Evolutionary conservation across 2,329 filamentous ascomycete species (phyloP), one percentile per base, ranked within the genome.

Genomic region (Hirsutella thompsonii): DNA sequence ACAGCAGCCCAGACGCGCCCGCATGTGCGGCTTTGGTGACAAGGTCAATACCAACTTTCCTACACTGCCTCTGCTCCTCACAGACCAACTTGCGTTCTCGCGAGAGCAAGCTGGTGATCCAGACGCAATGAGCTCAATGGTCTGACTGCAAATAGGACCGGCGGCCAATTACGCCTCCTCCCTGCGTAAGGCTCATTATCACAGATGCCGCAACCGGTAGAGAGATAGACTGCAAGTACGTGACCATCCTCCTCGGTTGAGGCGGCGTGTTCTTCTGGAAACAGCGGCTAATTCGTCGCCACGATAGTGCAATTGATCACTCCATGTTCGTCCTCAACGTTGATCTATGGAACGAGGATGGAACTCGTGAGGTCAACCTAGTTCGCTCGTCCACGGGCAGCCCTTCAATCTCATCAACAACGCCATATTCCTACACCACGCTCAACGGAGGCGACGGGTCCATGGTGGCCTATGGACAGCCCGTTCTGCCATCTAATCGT

Each of bases 11-110:
- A 74, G 86, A 53, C 79, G 92, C 53, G 92, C 92, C 49, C 84
- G 92, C 46, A 96, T 96, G 92, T 98, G 92, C 66, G 92, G 92
- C 8, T 98, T 96, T 65, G 92, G 92, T 47, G 92, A 98, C 68
- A 98, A 96, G 74, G 86, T 92, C 64, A 26, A 42, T 52, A 42
- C 44, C 18, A 38, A 23, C 37, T n/a, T 21, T 16, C 20, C 35
- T 10, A 14, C 3, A n/a, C 37, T 29, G 10, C 28, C 14, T 14
- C 28, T 9, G 14, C 30, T 33, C 30, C 8, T 18, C 32, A 18
- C 14, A n/a, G 14, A 9, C 14, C 14, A 34, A n/a, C 16, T 18
- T 18, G 9, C 13, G 5, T 2, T n/a, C n/a, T 34, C n/a, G 14
- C n/a, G n/a, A n/a, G n/a, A n/a, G 14, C 13, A 14, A 14, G n/a